A percentile compares a stretch with the other conserved stretches of the same genome.
These are phyloP conservation scores for Neurospora sp. DNA, from an alignment of 495 filamentous ascomycete species.

Conservation along the genomic window DNA sequence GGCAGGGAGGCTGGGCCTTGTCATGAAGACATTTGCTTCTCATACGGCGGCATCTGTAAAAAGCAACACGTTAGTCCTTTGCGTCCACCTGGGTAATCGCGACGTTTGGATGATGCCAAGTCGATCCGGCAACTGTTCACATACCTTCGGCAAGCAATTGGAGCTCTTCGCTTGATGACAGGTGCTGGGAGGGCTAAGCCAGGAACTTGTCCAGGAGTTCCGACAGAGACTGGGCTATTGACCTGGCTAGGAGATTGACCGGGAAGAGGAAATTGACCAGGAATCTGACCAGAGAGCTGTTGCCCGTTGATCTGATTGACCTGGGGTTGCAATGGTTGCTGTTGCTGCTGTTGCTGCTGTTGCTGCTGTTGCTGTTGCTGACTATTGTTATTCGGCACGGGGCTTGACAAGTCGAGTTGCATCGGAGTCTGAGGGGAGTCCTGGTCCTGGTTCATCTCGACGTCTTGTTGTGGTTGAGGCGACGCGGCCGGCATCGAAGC, in stretches of 20 bases:
- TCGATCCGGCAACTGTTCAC: constrained; percentile 9
- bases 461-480: constrained; percentile 4
- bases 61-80: neutral
- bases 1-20: constrained; percentile 32
- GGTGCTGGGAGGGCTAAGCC: neutral
- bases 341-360: constrained; percentile 1
- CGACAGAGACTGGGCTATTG: neutral
- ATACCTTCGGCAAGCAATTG: constrained; percentile 42
- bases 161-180: constrained; percentile 33
- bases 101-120: neutral
- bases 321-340: neutral
- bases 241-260: neutral
- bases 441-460: neutral
- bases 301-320: neutral
- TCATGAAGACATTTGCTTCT: constrained; percentile 40
- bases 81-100: neutral
- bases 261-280: neutral
- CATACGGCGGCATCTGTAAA: constrained; percentile 38
- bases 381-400: neutral
- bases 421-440: neutral
- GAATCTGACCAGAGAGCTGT: neutral
- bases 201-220: neutral
- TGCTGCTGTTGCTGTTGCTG: neutral
- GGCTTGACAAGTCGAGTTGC: neutral
- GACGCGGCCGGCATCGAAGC: constrained; percentile 5